A percentile compares a stretch with the other conserved stretches of the same genome.
phyloP scores from a whole-genome alignment of 1,139 yeast genomes.

The Geotrichum bryndzae region DNA sequence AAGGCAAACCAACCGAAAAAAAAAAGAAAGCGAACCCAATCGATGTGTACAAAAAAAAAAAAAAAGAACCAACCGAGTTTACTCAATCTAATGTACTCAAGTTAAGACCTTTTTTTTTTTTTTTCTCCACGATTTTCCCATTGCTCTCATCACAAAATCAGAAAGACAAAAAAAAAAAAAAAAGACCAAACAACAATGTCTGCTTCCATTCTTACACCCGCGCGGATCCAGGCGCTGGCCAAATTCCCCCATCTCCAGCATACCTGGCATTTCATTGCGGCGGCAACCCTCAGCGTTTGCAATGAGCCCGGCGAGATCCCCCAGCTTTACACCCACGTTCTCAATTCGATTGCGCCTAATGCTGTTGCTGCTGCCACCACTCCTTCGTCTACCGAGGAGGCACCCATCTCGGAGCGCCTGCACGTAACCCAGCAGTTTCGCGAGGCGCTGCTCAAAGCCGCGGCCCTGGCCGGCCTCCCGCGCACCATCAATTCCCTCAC shows the following conservation, averaged over 20 bases:
- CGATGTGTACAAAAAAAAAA: too few species aligned
- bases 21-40: too few species aligned
- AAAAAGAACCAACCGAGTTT: too few species aligned
- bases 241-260: constrained; percentile 47
- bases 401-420: constrained; percentile 21
- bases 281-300: constrained; percentile 75
- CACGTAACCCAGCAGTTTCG: constrained; percentile 49
- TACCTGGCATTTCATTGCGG: constrained; percentile 73
- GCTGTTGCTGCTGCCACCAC: background rate
- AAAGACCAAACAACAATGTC: background rate
- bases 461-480: constrained; percentile 79
- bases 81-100: too few species aligned
- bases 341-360: constrained; percentile 39
- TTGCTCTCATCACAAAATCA: background rate
- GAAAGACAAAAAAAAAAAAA: background rate
- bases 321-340: constrained; percentile 63
- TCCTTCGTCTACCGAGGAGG: too few species aligned
- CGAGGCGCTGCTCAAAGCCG: constrained; percentile 70
- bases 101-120: too few species aligned
- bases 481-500: constrained; percentile 75
- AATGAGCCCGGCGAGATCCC: constrained; percentile 81
- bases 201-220: constrained; percentile 47
- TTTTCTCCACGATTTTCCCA: background rate
- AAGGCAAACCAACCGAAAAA: too few species aligned
- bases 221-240: constrained; percentile 52